phyloP scores from a whole-genome alignment of 2,329 filamentous ascomycete genomes.

The Chaetoscypha palmicola region DNA sequence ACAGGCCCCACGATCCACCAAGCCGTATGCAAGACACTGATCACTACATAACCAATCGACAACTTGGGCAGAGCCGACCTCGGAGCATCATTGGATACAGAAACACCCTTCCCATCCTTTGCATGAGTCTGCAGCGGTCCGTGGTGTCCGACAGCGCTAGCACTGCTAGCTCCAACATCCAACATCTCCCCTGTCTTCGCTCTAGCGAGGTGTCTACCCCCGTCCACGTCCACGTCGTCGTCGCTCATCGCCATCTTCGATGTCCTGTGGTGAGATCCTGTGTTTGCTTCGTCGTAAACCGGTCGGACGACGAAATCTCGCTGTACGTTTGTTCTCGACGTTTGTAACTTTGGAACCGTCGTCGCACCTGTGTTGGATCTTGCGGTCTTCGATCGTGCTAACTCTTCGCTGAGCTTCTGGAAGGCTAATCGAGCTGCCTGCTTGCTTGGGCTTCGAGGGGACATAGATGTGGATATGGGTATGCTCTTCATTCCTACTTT shows the following conservation, averaged over 20 bases:
- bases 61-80: slow-evolving; percentile 4
- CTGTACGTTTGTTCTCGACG: not conserved
- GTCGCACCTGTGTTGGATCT: not conserved
- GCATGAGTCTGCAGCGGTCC: too few relatives aligned
- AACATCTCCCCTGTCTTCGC: too few relatives aligned
- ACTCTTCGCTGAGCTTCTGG: slow-evolving; percentile 33
- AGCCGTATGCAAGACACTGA: slow-evolving; percentile 24
- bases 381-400: too few relatives aligned
- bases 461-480: slow-evolving; percentile 32
- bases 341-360: not conserved
- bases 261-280: not conserved
- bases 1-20: slow-evolving; percentile 33
- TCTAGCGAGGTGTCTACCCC: too few relatives aligned
- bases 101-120: not conserved
- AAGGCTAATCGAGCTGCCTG: slow-evolving; percentile 69
- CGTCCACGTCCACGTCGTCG: too few relatives aligned
- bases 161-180: too few relatives aligned
- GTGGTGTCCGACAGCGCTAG: too few relatives aligned
- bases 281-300: too few relatives aligned
- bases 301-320: too few relatives aligned
- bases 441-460: slow-evolving; percentile 13
- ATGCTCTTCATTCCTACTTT: slow-evolving; percentile 19
- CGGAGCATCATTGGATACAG: slow-evolving; percentile 3
- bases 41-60: slow-evolving; percentile 9
- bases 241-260: too few relatives aligned